Percentiles rank a stretch among this genome's conserved stretches.
These are phyloP conservation scores for Monosporozyma servazzii DNA, from an alignment of 805 yeast genomes.

Conservation along the genomic window DNA sequence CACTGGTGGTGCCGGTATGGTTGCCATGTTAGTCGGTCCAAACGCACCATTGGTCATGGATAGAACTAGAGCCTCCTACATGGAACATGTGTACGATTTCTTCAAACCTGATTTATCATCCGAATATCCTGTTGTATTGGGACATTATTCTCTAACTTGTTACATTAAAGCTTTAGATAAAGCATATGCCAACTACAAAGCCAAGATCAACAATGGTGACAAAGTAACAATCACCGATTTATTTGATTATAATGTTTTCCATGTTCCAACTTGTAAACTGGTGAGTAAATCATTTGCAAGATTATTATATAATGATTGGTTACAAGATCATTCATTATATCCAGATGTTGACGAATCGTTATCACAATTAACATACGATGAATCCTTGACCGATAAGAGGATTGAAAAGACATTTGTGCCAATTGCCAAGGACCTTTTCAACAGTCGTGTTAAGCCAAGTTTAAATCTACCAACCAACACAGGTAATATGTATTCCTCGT, in stretches of 20 bases:
- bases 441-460: conserved; percentile 68
- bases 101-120: conserved; percentile 95
- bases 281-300: conserved; percentile 91
- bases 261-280: conserved; percentile 95
- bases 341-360: conserved; percentile 47
- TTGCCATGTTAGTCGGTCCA: conserved; percentile 91
- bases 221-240: conserved; percentile 43
- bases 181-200: conserved; percentile 74
- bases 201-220: conserved; percentile 54
- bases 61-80: conserved; percentile 77
- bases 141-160: conserved; percentile 89
- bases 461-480: conserved; percentile 87
- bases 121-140: conserved; percentile 96
- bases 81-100: conserved; percentile 97
- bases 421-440: conserved; percentile 58
- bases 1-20: conserved; percentile 98
- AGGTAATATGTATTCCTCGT: conserved; percentile 97
- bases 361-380: conserved; percentile 57
- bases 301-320: conserved; percentile 80
- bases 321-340: conserved; percentile 54
- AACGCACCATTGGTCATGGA: conserved; percentile 96
- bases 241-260: conserved; percentile 93
- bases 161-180: conserved; percentile 88
- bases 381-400: conserved; percentile 66
- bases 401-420: conserved; percentile 81